Evolutionary conservation across 306 rosid genomes (phyloP), one percentile per base, ranked within the genome.

Genomic region (Vicia faba): DNA sequence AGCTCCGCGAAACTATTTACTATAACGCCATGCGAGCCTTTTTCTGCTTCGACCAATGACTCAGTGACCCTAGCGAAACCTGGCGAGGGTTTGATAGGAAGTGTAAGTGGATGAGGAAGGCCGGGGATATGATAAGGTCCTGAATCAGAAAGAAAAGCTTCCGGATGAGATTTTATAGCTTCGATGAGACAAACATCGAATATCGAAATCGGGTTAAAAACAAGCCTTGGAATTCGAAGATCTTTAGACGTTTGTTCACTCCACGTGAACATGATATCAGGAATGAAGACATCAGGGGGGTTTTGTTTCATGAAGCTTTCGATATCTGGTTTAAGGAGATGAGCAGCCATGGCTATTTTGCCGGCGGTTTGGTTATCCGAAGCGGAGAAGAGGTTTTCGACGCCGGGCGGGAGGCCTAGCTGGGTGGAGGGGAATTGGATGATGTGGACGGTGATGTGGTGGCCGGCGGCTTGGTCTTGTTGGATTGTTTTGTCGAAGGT

Each of bases 201-300:
- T 19, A 73, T 58, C 2, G 76, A 59, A 2, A 66, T 38, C 0
- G 74, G 75, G 8, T 45, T 69, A 69, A 83, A 79, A 26, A 79
- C 41, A 2, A 83, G 41, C 0, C 87, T 63, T 0, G 84, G 74
- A 7, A 83, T 66, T 5, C 4, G 4, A 0, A 79, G 45, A 0
- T 5, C 0, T 4, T 46, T 36, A 0, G 80, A 20, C 0, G 62
- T 11, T 49, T 57, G 41, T 28, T 66, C 49, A 8, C 64, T 66
- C 87, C 84, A 83, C 0, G 80, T 49, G 72, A 63, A 61, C 18
- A 73, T 46, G 39, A 76, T 36, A 14, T 83, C 84, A 0, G 81
- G 43, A 4, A 76, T 71, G 2, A 80, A 45, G 1, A 65, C 48
- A 25, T 80, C 72, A 0, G 84, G 79, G 0, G 72, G 83, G 11